Evolutionary conservation across 2,329 filamentous ascomycete genomes (phyloP).

Genomic region (Chrysoporthe puriensis): DNA sequence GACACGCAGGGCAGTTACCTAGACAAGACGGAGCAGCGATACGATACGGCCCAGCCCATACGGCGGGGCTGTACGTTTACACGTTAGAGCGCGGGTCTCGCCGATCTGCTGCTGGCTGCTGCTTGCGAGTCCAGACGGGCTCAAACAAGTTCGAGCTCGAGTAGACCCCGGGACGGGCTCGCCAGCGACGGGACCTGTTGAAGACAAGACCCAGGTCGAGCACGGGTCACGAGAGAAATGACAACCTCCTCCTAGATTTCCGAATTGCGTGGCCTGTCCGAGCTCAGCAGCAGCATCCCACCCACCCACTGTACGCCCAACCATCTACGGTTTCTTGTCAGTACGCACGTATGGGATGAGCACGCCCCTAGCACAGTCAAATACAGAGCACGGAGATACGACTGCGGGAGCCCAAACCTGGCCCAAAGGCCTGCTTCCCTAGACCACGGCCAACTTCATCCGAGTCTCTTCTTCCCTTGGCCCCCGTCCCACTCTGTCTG

Average conservation of each 20-base stretch:
- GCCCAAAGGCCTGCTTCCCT: background rate
- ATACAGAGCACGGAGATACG: background rate
- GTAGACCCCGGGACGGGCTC: background rate
- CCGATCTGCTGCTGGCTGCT: background rate
- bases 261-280: slow-evolving; percentile 8
- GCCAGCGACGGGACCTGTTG: background rate
- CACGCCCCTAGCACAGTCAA: background rate
- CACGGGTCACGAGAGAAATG: slow-evolving; percentile 7
- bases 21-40: background rate
- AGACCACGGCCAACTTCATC: background rate
- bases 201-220: slow-evolving; percentile 4
- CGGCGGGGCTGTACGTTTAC: background rate
- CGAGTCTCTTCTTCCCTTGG: background rate
- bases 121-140: background rate
- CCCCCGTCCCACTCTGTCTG: background rate
- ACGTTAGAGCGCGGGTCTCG: background rate
- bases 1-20: too few relatives aligned
- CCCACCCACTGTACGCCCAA: background rate
- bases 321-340: background rate
- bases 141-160: background rate
- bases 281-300: background rate
- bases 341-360: background rate
- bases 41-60: background rate
- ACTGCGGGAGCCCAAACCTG: background rate
- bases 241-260: background rate